These are phyloP conservation scores for Botrytis elliptica DNA, from an alignment of 2,329 filamentous ascomycete genomes.

Conservation along the genomic window DNA sequence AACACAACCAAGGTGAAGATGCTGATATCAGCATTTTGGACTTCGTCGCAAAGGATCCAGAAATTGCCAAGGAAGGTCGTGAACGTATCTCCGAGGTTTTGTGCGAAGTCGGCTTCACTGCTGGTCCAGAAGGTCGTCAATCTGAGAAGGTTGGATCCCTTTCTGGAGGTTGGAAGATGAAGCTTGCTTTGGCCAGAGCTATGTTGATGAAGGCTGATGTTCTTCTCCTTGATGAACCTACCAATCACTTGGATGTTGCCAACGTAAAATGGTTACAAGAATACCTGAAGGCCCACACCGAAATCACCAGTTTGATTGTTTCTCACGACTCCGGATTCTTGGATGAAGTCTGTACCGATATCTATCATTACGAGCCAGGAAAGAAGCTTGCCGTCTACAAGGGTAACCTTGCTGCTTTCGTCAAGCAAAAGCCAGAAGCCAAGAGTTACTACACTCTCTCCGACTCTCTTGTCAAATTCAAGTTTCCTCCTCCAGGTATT, in stretches of 20 bases:
- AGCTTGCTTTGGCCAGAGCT: conserved; percentile 89
- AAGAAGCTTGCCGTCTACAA: conserved; percentile 92
- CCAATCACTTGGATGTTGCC: conserved; percentile 94
- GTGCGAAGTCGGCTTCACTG: conserved; percentile 88
- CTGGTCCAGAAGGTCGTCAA: conserved; percentile 85
- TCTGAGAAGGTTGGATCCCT: conserved; percentile 87
- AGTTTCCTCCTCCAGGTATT: conserved; percentile 95
- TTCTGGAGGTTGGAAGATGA: conserved; percentile 99
- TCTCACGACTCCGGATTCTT: conserved; percentile 98
- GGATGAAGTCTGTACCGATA: conserved; percentile 96
- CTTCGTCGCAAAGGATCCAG: conserved; percentile 86
- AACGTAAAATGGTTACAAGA: conserved; percentile 96
- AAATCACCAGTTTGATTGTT: conserved; percentile 96
- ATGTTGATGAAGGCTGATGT: conserved; percentile 98
- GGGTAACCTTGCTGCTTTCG: conserved; percentile 80
- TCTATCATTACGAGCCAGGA: conserved; percentile 94
- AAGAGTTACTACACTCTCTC: conserved; percentile 98
- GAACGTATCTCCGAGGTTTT: conserved; percentile 83
- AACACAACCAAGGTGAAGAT: conserved; percentile 98
- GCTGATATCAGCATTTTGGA: conserved; percentile 94
- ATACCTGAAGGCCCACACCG: conserved; percentile 91
- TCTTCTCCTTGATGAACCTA: conserved; percentile 94
- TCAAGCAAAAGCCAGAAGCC: conserved; percentile 85
- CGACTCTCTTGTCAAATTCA: conserved; percentile 86
- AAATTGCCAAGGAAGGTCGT: conserved; percentile 72